Percentiles rank a stretch among this genome's conserved stretches.
These are phyloP conservation scores for Citrus mangshanensis DNA, from an alignment of 345 rosid species.

Conservation along the genomic window DNA sequence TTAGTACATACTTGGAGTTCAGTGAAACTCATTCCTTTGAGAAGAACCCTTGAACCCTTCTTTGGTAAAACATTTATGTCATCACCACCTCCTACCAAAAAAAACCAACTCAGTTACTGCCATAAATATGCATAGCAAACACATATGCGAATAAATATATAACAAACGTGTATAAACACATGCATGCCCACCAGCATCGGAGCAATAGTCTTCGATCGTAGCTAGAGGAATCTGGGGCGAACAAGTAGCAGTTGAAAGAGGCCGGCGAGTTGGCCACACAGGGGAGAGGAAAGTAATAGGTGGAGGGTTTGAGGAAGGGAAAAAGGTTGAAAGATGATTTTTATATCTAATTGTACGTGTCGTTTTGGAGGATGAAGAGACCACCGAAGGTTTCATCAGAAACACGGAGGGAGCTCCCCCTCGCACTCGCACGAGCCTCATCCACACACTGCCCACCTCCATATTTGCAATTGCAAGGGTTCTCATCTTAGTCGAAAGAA, in stretches of 20 bases:
- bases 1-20: slow-evolving; percentile 54
- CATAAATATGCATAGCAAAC: not conserved
- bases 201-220: slow-evolving; percentile 8
- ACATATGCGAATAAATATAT: not conserved
- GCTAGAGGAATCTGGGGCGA: slow-evolving; percentile 16
- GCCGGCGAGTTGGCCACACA: slow-evolving; percentile 22
- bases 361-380: not conserved
- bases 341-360: not conserved
- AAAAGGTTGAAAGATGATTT: slow-evolving; percentile 6
- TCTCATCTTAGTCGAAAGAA: not conserved
- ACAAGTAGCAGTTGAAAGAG: slow-evolving; percentile 20
- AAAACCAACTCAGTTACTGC: not conserved
- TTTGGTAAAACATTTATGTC: slow-evolving; percentile 12
- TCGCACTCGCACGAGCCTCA: slow-evolving; percentile 29
- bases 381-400: slow-evolving; percentile 12
- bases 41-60: slow-evolving; percentile 42
- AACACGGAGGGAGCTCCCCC: slow-evolving; percentile 15
- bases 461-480: not conserved
- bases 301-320: slow-evolving; percentile 4
- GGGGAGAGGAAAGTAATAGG: slow-evolving; percentile 10
- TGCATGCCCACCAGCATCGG: slow-evolving; percentile 11
- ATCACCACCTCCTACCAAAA: slow-evolving; percentile 11
- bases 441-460: slow-evolving; percentile 47
- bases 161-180: not conserved
- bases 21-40: slow-evolving; percentile 70